phyloP scores from a whole-genome alignment of 441 rosid species.

The Populus hybrid region DNA sequence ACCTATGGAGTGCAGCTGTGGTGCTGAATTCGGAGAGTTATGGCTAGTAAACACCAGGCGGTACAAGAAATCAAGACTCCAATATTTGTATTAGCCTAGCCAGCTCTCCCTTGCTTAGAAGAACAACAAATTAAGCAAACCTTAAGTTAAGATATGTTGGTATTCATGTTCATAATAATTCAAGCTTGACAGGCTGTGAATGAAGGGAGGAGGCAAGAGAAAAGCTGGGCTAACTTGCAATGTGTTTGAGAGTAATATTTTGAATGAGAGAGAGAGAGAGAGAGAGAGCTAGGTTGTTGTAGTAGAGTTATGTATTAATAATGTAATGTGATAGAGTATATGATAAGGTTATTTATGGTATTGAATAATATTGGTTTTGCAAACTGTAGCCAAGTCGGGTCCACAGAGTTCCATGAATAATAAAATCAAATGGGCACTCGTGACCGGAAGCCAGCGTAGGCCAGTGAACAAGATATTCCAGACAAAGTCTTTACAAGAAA shows the following conservation, averaged over 20 bases:
- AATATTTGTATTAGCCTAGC: slow-evolving; percentile 5
- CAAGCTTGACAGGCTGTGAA: slow-evolving; percentile 59
- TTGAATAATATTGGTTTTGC: slow-evolving; percentile 1
- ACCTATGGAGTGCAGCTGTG: slow-evolving; percentile 14
- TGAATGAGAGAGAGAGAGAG: not conserved
- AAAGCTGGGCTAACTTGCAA: slow-evolving; percentile 20
- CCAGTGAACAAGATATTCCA: slow-evolving; percentile 41
- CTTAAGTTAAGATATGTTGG: slow-evolving; percentile 9
- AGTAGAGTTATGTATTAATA: not conserved
- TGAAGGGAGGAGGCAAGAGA: slow-evolving; percentile 16
- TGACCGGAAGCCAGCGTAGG: not conserved
- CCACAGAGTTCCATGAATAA: slow-evolving; percentile 9
- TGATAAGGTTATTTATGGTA: not conserved
- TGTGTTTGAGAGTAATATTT: slow-evolving; percentile 16
- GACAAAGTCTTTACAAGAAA: slow-evolving; percentile 28
- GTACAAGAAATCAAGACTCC: not conserved
- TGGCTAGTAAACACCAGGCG: not conserved
- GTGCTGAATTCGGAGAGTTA: not conserved
- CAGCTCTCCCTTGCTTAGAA: slow-evolving; percentile 23
- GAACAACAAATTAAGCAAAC: slow-evolving; percentile 42
- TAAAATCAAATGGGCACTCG: slow-evolving; percentile 14
- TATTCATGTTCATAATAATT: slow-evolving; percentile 39
- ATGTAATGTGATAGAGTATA: not conserved
- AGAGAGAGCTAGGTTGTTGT: not conserved
- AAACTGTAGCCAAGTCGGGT: slow-evolving; percentile 17